A percentile compares a stretch with the other conserved stretches of the same genome.
Conservation (phyloP, 371 early-diverging fungal genomes). For the Syncephalastrum racemosum region DNA sequence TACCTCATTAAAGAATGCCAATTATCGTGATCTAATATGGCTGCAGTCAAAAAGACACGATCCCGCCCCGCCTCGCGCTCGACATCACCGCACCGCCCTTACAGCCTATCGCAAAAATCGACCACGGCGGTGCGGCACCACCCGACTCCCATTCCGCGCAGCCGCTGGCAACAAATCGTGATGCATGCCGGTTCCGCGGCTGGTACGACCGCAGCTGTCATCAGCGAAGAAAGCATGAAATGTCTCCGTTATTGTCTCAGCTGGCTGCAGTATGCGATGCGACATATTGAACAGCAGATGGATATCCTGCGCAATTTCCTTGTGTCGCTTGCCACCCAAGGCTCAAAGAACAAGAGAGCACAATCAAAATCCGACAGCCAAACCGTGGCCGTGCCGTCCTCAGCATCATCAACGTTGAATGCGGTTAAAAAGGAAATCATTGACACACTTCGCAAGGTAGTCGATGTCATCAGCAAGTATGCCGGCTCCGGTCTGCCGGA, state of each 20-base stretch:
- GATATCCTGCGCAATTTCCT: constrained; percentile 66
- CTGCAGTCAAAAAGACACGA: constrained; percentile 15
- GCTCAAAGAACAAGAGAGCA: not conserved
- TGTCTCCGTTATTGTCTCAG: constrained; percentile 77
- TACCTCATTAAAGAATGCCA: constrained; percentile 5
- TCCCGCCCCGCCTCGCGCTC: constrained; percentile 38
- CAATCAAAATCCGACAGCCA: constrained; percentile 8
- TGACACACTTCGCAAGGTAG: constrained; percentile 83
- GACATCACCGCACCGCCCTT: constrained; percentile 45
- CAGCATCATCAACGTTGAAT: constrained; percentile 47
- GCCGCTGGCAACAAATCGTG: constrained; percentile 75
- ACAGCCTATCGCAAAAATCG: constrained; percentile 25
- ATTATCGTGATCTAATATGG: constrained; percentile 3
- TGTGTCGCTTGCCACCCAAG: constrained; percentile 45
- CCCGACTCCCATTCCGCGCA: constrained; percentile 29
- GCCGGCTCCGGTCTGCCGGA: constrained; percentile 86
- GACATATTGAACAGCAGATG: constrained; percentile 83
- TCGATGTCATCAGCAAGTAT: constrained; percentile 85
- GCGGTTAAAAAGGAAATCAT: constrained; percentile 81
- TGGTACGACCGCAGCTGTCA: constrained; percentile 70
- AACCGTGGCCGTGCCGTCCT: constrained; percentile 20
- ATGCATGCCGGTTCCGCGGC: constrained; percentile 69
- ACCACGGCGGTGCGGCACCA: constrained; percentile 20
- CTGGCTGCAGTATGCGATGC: constrained; percentile 85
- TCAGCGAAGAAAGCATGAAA: constrained; percentile 80